Evolutionary conservation across 2,329 filamentous ascomycete genomes (phyloP).

Genomic region (Tolypocladium endophyticum): DNA sequence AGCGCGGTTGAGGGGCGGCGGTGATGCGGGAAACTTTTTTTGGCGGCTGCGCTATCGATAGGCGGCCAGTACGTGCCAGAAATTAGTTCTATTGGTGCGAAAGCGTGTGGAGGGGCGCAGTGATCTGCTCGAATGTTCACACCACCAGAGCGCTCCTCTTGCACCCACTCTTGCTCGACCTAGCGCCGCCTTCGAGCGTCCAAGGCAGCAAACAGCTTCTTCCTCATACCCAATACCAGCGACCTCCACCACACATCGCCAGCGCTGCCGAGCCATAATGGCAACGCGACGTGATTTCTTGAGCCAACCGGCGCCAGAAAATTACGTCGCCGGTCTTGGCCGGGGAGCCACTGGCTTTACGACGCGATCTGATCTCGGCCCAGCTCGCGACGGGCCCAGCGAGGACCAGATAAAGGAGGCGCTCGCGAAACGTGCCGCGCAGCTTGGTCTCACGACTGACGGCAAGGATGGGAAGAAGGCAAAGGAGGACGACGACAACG

Average conservation of each 20-base stretch:
- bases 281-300: conserved; percentile 70
- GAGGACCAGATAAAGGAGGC: conserved; percentile 98
- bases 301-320: conserved; percentile 73
- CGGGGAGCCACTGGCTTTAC: conserved; percentile 98
- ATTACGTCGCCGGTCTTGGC: conserved; percentile 91
- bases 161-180: not conserved
- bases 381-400: conserved; percentile 86
- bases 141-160: not conserved
- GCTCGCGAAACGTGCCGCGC: conserved; percentile 83
- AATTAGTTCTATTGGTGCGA: not conserved
- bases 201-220: not conserved
- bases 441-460: conserved; percentile 60
- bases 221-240: not conserved
- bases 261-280: conserved; percentile 26
- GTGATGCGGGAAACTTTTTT: conserved; percentile 10
- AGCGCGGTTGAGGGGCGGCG: conserved; percentile 4
- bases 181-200: not conserved
- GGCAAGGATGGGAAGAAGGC: conserved; percentile 65
- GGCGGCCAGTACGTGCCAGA: not conserved
- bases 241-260: conserved; percentile 1
- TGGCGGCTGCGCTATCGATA: conserved; percentile 12
- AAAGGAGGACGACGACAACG: conserved; percentile 62
- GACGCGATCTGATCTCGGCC: conserved; percentile 90
- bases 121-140: not conserved
- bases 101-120: accelerated